Base-by-base conservation (phyloP, 2,329 filamentous ascomycete species). In the Fusarium pseudograminearum region DNA sequence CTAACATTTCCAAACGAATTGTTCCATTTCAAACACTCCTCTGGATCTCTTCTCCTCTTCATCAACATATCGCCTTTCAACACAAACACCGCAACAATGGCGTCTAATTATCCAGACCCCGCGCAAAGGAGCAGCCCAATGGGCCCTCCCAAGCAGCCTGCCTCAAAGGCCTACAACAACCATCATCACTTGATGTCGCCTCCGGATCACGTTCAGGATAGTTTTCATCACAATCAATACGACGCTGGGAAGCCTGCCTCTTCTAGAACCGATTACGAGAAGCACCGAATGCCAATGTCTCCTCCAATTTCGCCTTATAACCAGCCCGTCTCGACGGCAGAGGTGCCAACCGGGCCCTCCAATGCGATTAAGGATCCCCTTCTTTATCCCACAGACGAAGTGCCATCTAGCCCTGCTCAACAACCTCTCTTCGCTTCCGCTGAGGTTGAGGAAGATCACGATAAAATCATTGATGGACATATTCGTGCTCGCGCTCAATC, bases 181-280 rank as follows among this genome's bases (percentile, higher is more conserved):
- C 84, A 77, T 28, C 31, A 33, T 79, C 89, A 81, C 65, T 80
- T 90, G 61, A 89, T 90, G 84, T 90, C 88, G 24, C 88, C 88
- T 33, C 88, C 88, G 24, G 87, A 89, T 38, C 80, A 81, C n/a
- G 76, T 82, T 34, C 83, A 82, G 50, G 87, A 90, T 67, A 87
- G 78, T 71, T 90, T 89, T 76, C 78, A 72, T 47, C 78, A 80
- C 14, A 53, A 64, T 46, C 48, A 57, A 16, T 58, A 57, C 46
- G 58, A 70, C 24, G 48, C 57, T 40, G 67, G 62, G 74, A 54
- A 75, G 42, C 57, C 56, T 60, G 30, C 65, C 47, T 48, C 51
- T 26, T 61, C 60, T 44, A 47, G 62, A 73, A 65, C 76, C 71
- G 75, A 73, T 52, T 74, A 76, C 52, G 64, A 75, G 65, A 79